These are phyloP conservation scores for Podila verticillata DNA, from an alignment of 192 early-diverging fungal genomes.

Conservation along the genomic window DNA sequence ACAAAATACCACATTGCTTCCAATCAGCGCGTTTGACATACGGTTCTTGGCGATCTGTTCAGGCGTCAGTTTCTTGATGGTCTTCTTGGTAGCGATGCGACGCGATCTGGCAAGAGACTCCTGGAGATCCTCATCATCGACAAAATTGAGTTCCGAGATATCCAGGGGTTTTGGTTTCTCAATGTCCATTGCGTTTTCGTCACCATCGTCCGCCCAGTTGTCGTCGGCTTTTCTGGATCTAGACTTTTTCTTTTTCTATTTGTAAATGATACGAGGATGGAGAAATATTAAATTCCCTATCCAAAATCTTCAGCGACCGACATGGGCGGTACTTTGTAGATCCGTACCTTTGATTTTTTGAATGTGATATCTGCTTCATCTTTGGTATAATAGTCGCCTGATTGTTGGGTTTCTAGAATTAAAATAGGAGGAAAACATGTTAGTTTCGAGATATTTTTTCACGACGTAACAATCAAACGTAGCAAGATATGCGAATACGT, in stretches of 20 bases:
- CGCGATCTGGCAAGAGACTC: conserved; percentile 81
- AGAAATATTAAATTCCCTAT: background rate
- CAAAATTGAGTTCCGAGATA: conserved; percentile 75
- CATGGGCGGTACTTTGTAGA: background rate
- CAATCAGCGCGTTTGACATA: conserved; percentile 3
- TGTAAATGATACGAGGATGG: conserved; percentile 17
- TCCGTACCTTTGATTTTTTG: conserved; percentile 80
- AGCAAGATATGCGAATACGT: conserved; percentile 7
- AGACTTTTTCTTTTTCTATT: conserved; percentile 66
- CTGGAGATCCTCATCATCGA: conserved; percentile 97
- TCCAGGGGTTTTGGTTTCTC: conserved; percentile 29
- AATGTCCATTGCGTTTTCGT: conserved; percentile 48
- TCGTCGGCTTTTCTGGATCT: conserved; percentile 52
- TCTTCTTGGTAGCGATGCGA: conserved; percentile 66
- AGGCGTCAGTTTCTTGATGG: conserved; percentile 53
- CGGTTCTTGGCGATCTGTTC: conserved; percentile 73
- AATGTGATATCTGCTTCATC: conserved; percentile 83
- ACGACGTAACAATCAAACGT: conserved; percentile 2
- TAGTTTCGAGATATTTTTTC: background rate
- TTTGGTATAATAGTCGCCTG: conserved; percentile 91
- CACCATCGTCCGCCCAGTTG: conserved; percentile 61
- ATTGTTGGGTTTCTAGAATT: conserved; percentile 64
- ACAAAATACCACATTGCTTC: background rate
- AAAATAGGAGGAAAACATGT: background rate
- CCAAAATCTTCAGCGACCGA: too few species aligned